phyloP scores from a whole-genome alignment of 352 stramenopile genomes.

The Phytophthora palmivora region DNA sequence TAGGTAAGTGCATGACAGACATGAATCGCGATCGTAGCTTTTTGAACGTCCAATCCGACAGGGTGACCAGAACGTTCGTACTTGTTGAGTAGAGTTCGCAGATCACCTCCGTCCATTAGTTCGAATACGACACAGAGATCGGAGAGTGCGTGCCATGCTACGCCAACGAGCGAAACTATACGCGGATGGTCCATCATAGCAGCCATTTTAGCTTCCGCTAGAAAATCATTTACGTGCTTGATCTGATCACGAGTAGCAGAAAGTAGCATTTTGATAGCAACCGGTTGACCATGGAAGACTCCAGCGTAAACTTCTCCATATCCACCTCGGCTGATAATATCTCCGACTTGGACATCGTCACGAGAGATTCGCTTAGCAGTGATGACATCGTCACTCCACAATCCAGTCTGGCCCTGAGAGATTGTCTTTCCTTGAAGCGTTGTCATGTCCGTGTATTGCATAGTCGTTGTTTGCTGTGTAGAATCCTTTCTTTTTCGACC shows the following conservation, averaged over 20 bases:
- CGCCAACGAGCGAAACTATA: constrained; percentile 40
- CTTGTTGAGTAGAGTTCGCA: constrained; percentile 36
- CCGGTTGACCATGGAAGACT: constrained; percentile 32
- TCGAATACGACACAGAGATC: constrained; percentile 49
- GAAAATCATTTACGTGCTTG: constrained; percentile 39
- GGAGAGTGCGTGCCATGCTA: constrained; percentile 42
- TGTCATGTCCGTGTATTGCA: constrained; percentile 3
- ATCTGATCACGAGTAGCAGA: constrained; percentile 30
- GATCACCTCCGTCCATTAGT: constrained; percentile 51
- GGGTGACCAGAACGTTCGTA: constrained; percentile 17
- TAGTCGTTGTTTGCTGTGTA: constrained; percentile 2
- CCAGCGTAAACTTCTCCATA: constrained; percentile 42
- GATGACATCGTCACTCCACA: constrained; percentile 40
- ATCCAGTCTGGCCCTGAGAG: constrained; percentile 8
- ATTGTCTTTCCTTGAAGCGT: not conserved
- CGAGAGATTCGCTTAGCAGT: constrained; percentile 39
- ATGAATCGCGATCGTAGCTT: constrained; percentile 22
- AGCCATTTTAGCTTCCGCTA: constrained; percentile 41
- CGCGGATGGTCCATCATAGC: constrained; percentile 31
- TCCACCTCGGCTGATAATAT: constrained; percentile 31
- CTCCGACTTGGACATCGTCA: constrained; percentile 31
- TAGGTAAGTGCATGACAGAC: constrained; percentile 27
- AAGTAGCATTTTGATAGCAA: constrained; percentile 43
- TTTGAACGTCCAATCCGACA: constrained; percentile 26
- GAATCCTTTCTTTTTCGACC: constrained; percentile 2